Percentiles rank a stretch among this genome's conserved stretches.
phyloP scores from a whole-genome alignment of 78 protist species.

The Dictyostelium discoideum region DNA sequence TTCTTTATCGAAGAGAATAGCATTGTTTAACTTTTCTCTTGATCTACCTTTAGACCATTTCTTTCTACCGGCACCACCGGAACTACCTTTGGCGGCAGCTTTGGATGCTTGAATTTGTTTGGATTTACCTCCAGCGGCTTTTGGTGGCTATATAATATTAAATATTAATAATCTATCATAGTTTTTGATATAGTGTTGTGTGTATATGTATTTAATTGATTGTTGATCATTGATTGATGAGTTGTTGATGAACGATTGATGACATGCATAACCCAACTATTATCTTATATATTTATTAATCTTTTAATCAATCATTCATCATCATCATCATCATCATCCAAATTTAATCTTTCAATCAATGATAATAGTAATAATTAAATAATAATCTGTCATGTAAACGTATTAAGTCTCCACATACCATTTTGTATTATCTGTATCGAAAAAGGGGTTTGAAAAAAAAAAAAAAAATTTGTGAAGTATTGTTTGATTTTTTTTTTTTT shows the following conservation, averaged over 20 bases:
- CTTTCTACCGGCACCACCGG: conserved; percentile 73
- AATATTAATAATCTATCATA: neutral
- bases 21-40: conserved; percentile 92
- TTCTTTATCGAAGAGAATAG: conserved; percentile 89
- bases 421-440: neutral
- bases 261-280: no score
- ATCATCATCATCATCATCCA: no score
- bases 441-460: neutral
- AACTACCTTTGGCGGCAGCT: conserved; percentile 58
- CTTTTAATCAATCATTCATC: no score
- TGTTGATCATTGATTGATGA: neutral
- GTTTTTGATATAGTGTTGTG: no score
- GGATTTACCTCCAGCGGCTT: conserved; percentile 54
- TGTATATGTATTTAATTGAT: neutral
- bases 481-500: neutral
- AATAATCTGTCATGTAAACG: neutral
- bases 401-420: neutral
- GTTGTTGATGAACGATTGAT: neutral
- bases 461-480: neutral
- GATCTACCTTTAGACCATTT: conserved; percentile 95
- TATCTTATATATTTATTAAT: no score
- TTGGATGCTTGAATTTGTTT: conserved; percentile 76
- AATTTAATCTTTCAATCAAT: neutral
- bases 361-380: neutral
- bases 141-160: conserved; percentile 2